Conservation (phyloP, 148 eudicot species). For the Rhododendron vialii region DNA sequence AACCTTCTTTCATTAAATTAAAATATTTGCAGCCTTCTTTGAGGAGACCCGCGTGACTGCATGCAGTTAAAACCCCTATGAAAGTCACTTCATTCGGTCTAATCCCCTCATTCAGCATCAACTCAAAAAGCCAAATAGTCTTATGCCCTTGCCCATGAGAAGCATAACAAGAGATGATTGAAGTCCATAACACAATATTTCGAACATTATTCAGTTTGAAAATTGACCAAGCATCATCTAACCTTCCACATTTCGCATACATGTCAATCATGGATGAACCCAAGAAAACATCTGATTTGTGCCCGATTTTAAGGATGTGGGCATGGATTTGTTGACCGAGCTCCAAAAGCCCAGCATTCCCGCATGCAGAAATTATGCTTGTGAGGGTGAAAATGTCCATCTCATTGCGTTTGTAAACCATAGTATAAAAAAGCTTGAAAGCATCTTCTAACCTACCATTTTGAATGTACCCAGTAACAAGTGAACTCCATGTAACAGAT, state of each 20-base stretch:
- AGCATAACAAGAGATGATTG: slow-evolving; percentile 61
- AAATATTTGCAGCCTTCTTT: slow-evolving; percentile 65
- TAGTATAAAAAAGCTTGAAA: slow-evolving; percentile 42
- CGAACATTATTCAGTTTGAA: slow-evolving; percentile 36
- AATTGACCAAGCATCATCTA: slow-evolving; percentile 46
- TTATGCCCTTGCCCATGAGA: slow-evolving; percentile 64
- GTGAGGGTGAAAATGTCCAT: slow-evolving; percentile 61
- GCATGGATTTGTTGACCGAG: slow-evolving; percentile 75
- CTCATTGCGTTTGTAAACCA: slow-evolving; percentile 42
- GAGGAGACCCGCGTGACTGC: slow-evolving; percentile 69
- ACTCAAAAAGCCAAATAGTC: slow-evolving; percentile 46
- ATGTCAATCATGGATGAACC: slow-evolving; percentile 73
- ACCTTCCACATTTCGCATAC: slow-evolving; percentile 82
- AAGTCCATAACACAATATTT: slow-evolving; percentile 67
- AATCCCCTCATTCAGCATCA: slow-evolving; percentile 52
- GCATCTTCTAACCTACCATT: slow-evolving; percentile 61
- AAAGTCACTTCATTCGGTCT: slow-evolving; percentile 71
- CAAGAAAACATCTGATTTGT: slow-evolving; percentile 43
- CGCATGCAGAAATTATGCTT: slow-evolving; percentile 54
- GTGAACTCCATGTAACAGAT: slow-evolving; percentile 50
- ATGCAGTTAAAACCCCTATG: slow-evolving; percentile 58
- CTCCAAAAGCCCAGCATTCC: slow-evolving; percentile 56
- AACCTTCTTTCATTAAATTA: slow-evolving; percentile 58
- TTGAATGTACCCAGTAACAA: slow-evolving; percentile 61
- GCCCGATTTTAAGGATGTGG: slow-evolving; percentile 44